A percentile compares a stretch with the other conserved stretches of the same genome.
phyloP scores from a whole-genome alignment of 352 stramenopile genomes.

The Pythium rhizo-oryzae region DNA sequence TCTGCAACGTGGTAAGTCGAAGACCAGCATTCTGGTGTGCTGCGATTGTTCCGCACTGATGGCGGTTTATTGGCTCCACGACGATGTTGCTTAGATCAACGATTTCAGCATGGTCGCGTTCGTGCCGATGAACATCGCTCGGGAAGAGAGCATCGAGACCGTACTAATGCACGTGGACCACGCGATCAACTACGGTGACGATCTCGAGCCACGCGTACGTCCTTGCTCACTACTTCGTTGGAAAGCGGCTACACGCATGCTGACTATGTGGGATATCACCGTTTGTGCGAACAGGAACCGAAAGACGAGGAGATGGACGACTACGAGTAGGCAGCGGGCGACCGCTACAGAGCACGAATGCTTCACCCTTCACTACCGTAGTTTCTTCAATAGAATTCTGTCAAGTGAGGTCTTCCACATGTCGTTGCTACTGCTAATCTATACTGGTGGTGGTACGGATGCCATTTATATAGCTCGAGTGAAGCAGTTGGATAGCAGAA shows the following conservation, averaged over 20 bases:
- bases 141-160: constrained; percentile 97
- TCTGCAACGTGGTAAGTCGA: constrained; percentile 84
- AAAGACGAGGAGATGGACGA: constrained; percentile 53
- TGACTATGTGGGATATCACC: not conserved
- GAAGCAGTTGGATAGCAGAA: not conserved
- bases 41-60: not conserved
- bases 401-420: too few species aligned
- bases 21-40: not conserved
- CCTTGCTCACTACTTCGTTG: not conserved
- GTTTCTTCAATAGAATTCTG: constrained; percentile 10
- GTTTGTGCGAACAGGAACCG: constrained; percentile 46
- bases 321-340: constrained; percentile 14
- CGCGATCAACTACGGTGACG: constrained; percentile 97
- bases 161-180: constrained; percentile 96
- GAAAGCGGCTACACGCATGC: not conserved
- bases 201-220: constrained; percentile 89
- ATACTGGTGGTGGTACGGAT: too few species aligned
- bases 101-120: constrained; percentile 99
- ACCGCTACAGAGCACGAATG: too few species aligned
- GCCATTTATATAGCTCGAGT: not conserved
- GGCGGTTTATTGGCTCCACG: constrained; percentile 3
- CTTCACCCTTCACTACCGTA: not conserved
- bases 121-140: constrained; percentile 96
- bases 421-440: too few species aligned
- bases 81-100: constrained; percentile 60